Evolutionary conservation across 2,329 filamentous ascomycete species (phyloP), one percentile per base, ranked within the genome.

Genomic region (Microsporum audouinii): DNA sequence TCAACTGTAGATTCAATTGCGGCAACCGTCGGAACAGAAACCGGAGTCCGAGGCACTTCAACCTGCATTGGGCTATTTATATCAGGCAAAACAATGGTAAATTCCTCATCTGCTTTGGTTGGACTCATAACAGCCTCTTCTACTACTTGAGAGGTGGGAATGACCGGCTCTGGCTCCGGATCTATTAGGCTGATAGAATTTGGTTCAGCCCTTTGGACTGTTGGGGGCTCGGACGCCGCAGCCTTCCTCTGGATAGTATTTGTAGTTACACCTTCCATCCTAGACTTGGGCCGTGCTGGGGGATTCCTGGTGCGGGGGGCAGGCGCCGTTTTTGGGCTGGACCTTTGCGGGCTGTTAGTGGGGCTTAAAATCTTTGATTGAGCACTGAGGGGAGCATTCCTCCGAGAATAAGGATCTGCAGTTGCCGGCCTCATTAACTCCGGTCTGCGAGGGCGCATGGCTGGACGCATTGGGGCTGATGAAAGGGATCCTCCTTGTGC

Each of bases 391-490:
- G 58, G 65, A 36, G 61, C 63, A 41, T 64, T 60, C 55, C 65
- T 65, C 56, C 71, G 68, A 14, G 75, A 77, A 67, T 81, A 82
- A 10, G 81, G 80, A 65, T 83, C 81, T 34, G 82, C 80, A 10
- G 80, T 82, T 39, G 78, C 78, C 29, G 80, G 79, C 58, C 80
- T 65, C 36, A 66, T 65, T n/a, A 73, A 23, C 60, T 76, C 73
- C n/a, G 73, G 68, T 33, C 71, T 68, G 34, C 73, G 71, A 23
- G 72, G 66, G 53, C 73, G 75, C 57, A 68, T 67, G 3, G 66
- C 70, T 3, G 76, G 79, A 57, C 84, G 78, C 64, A 84, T 80
- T 27, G 84, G 83, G 14, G 82, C 84, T 51, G 82, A 80, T 67
- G 84, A 82, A 8, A 86, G 63, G 27, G 75, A 66, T 14, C 59